Base-by-base conservation (phyloP, 768 basidiomycete genomes). In the Tubosaeta brunneosetosa region DNA sequence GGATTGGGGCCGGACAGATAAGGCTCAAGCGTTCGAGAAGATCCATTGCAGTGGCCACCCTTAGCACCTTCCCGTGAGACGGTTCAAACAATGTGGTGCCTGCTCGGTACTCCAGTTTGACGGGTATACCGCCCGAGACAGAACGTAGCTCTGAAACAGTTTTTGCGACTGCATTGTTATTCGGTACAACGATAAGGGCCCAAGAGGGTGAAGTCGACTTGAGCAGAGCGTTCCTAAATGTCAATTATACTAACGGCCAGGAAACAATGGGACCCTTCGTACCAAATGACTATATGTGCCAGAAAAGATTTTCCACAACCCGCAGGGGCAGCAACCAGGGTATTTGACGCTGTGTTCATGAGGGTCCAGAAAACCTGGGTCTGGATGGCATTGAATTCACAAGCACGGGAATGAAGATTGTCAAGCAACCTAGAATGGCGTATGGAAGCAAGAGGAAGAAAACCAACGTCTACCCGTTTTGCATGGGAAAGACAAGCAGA, bases 331-430 rank as follows among this genome's bases (percentile, higher is more conserved):
- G 85, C 88, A 11, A 97, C 58, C 29, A 97, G 69, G 3, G 83
- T 68, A 63, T 94, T 89, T 32, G 73, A 66, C 37, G 75, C 73
- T 3, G 90, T 86, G 61, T 85, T 81, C 47, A 85, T 71, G 14
- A 89, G 60, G 37, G 83, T 82, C 91, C 95, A 98, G 66, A 89
- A 90, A 7, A 81, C 74, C 57, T 98, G 95, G 0, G 88, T 91
- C 64, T 99, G 97, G 2, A 97, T 83, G 1, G 84, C 81, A 61
- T 93, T 97, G 65, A 98, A 77, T 29, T 78, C 76, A 22, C 71
- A 73, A 26, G 86, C 55, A 41, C 71, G 75, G 3, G 69, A 62
- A 13, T 75, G 66, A 26, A 86, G 77, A 2, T 76, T 53, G 17
- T 73, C 68, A 58, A 77, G 73, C 4, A 88, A 64, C 2, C 64